A percentile compares a stretch with the other conserved stretches of the same genome.
Evolutionary conservation across 192 early-diverging fungal genomes (phyloP).

Genomic region (Jimgerdemannia flammicorona): DNA sequence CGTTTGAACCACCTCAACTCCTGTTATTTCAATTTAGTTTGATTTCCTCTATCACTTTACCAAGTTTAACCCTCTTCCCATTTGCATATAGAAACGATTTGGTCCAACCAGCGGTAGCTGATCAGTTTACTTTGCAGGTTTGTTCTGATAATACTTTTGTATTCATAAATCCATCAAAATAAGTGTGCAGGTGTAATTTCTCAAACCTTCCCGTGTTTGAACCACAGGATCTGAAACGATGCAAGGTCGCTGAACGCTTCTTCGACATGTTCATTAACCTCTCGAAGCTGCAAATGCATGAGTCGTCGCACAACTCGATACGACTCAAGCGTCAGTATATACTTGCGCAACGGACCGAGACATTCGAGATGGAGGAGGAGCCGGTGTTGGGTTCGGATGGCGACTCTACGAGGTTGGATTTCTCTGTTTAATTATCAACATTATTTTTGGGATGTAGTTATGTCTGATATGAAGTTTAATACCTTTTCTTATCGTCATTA

Average conservation of each 20-base stretch:
- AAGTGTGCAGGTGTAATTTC: background rate
- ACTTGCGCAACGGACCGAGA: background rate
- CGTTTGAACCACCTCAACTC: background rate
- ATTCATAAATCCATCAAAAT: background rate
- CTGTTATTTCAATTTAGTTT: no score
- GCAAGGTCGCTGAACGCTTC: conserved; percentile 28
- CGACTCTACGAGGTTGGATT: background rate
- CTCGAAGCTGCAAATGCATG: conserved; percentile 28
- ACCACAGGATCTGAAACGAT: conserved; percentile 23
- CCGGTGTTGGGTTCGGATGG: background rate
- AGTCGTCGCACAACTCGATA: conserved; percentile 24
- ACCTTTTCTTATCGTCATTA: background rate
- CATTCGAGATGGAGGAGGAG: background rate
- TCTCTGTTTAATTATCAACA: background rate
- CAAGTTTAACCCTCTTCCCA: no score
- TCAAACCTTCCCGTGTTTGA: background rate
- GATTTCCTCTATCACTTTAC: no score
- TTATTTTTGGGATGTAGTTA: background rate
- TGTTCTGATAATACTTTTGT: background rate
- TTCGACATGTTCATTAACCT: conserved; percentile 35
- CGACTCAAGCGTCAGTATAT: conserved; percentile 15
- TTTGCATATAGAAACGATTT: conserved; percentile 23
- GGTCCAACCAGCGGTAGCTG: conserved; percentile 19
- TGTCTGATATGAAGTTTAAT: background rate
- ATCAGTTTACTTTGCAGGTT: conserved; percentile 21